These are phyloP conservation scores for Plasmodium coatneyi DNA, from an alignment of 169 alveolate genomes.

Conservation along the genomic window DNA sequence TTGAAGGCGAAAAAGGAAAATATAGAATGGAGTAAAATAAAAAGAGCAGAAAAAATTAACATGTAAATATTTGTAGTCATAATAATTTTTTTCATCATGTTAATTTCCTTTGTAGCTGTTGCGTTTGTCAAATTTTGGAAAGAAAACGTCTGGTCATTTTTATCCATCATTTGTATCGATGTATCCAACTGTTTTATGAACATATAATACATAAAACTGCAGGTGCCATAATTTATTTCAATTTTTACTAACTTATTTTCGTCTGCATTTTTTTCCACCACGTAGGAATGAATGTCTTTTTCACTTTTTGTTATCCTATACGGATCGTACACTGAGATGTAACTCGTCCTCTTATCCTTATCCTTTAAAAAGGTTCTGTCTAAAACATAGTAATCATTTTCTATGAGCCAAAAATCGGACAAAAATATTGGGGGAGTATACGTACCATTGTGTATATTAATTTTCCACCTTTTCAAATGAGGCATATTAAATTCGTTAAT, in stretches of 20 bases:
- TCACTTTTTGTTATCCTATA: slow-evolving; percentile 59
- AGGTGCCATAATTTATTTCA: slow-evolving; percentile 51
- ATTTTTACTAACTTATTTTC: slow-evolving; percentile 38
- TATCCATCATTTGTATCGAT: slow-evolving; percentile 72
- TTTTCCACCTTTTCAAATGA: slow-evolving; percentile 77
- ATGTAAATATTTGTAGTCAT: slow-evolving; percentile 90
- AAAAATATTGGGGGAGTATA: slow-evolving; percentile 79
- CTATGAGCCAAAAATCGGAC: slow-evolving; percentile 82
- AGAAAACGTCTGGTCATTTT: slow-evolving; percentile 22
- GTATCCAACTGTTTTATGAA: slow-evolving; percentile 52
- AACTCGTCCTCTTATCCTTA: slow-evolving; percentile 58
- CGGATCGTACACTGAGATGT: slow-evolving; percentile 70
- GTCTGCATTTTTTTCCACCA: slow-evolving; percentile 38
- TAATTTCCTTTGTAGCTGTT: slow-evolving; percentile 84
- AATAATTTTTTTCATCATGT: slow-evolving; percentile 90
- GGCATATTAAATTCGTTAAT: slow-evolving; percentile 76
- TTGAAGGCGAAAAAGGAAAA: slow-evolving; percentile 94
- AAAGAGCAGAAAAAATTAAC: slow-evolving; percentile 87
- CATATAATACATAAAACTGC: slow-evolving; percentile 74
- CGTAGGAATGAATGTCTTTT: slow-evolving; percentile 27
- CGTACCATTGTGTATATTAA: slow-evolving; percentile 42
- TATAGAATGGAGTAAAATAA: slow-evolving; percentile 89
- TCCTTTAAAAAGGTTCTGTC: slow-evolving; percentile 52
- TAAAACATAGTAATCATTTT: slow-evolving; percentile 73
- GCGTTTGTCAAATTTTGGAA: slow-evolving; percentile 53